Evolutionary conservation across 257 asterid genomes (phyloP).

Genomic region (Hygrophila difformis): DNA sequence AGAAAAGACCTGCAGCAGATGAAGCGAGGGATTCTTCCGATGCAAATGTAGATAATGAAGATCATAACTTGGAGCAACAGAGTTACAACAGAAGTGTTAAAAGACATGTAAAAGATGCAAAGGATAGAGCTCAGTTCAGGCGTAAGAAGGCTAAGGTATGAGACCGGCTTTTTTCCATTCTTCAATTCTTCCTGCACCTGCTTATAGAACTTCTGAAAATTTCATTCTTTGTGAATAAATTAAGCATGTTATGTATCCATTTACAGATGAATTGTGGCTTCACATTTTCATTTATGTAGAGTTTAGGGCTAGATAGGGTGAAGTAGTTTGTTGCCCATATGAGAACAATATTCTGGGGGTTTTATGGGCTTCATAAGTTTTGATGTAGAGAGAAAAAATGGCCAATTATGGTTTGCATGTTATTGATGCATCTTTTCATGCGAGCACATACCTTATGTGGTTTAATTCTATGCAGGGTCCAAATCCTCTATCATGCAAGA

Average conservation of each 20-base stretch:
- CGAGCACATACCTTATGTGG: constrained; percentile 5
- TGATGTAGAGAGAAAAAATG: background rate
- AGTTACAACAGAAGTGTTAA: constrained; percentile 17
- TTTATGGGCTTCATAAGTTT: background rate
- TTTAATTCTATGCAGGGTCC: constrained; percentile 57
- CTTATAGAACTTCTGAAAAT: no score
- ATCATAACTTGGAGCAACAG: constrained; percentile 17
- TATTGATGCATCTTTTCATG: background rate
- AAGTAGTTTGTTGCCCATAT: no score
- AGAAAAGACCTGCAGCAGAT: constrained; percentile 27
- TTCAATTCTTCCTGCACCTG: background rate
- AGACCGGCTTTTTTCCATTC: background rate
- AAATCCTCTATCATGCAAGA: constrained; percentile 82
- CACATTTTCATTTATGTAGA: no score
- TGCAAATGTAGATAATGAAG: constrained; percentile 32
- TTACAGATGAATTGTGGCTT: no score
- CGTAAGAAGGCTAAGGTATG: constrained; percentile 48
- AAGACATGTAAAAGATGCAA: constrained; percentile 18
- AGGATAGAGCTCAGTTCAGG: constrained; percentile 38
- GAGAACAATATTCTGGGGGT: background rate
- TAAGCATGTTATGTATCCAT: no score
- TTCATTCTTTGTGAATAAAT: no score
- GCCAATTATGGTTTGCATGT: background rate
- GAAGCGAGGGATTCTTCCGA: constrained; percentile 40
- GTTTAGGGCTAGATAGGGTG: no score